Conservation (phyloP, 2,329 filamentous ascomycete species). For the Drechslerella dactyloides region DNA sequence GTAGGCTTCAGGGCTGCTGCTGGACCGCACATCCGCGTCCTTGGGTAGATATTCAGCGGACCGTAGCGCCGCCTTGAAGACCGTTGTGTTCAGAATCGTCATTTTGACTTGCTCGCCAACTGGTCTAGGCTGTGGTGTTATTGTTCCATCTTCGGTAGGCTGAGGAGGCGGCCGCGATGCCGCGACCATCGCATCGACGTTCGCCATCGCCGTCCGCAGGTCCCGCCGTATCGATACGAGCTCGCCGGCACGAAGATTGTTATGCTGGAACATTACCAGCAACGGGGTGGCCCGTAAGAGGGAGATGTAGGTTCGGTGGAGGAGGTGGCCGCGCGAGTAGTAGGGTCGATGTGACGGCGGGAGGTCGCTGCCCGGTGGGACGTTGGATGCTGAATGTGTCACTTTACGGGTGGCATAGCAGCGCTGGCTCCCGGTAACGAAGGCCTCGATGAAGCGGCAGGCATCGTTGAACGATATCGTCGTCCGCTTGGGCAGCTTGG, state of each 20-base stretch:
- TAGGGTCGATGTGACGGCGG: conserved; percentile 86
- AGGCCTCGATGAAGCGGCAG: conserved; percentile 44
- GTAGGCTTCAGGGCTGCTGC: conserved; percentile 54
- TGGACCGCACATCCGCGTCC: conserved; percentile 50
- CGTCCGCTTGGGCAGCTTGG: conserved; percentile 35
- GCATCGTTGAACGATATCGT: conserved; percentile 45
- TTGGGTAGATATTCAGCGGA: conserved; percentile 77
- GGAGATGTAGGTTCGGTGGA: conserved; percentile 85
- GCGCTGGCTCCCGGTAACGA: conserved; percentile 39
- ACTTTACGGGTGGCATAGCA: conserved; percentile 35
- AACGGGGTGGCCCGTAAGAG: conserved; percentile 83
- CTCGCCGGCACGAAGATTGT: conserved; percentile 75
- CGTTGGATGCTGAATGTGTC: conserved; percentile 32
- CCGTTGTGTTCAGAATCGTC: conserved; percentile 81
- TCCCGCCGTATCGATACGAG: conserved; percentile 76
- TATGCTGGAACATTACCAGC: conserved; percentile 84
- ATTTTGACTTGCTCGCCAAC: conserved; percentile 70
- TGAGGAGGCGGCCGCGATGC: conserved; percentile 18
- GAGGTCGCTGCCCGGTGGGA: conserved; percentile 61
- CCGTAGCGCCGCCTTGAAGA: conserved; percentile 82
- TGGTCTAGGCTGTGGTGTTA: conserved; percentile 20
- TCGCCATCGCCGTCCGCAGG: conserved; percentile 67
- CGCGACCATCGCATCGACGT: conserved; percentile 64
- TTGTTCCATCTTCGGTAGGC: conserved; percentile 28
- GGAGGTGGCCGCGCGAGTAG: conserved; percentile 87